Conservation (phyloP, 352 stramenopile species). For the Pythium sukuiense region DNA sequence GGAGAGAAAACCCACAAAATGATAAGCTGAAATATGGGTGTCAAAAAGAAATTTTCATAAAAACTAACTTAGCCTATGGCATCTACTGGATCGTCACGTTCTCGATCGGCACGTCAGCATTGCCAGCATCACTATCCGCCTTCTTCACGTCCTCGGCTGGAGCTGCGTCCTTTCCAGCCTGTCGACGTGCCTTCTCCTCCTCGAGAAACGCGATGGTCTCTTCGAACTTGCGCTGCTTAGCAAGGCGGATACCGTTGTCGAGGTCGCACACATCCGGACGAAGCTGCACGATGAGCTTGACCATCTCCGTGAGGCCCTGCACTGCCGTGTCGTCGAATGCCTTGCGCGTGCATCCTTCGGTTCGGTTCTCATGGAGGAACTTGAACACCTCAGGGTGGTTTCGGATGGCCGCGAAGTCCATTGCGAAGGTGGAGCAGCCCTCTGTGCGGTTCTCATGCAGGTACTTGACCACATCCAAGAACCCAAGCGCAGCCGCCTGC, state of each 20-base stretch:
- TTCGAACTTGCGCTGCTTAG: constrained; percentile 40
- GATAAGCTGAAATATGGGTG: neutral
- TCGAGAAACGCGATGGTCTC: constrained; percentile 29
- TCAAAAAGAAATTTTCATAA: neutral
- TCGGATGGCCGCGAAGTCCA: constrained; percentile 52
- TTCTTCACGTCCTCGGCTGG: neutral
- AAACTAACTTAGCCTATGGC: neutral
- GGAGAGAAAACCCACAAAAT: neutral
- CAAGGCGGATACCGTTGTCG: constrained; percentile 43
- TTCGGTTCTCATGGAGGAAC: constrained; percentile 54
- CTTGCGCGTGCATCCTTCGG: constrained; percentile 48
- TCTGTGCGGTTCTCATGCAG: constrained; percentile 35
- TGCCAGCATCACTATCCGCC: neutral
- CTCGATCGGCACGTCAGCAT: neutral
- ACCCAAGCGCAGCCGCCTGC: constrained; percentile 30
- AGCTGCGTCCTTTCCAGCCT: neutral
- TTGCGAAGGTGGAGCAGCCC: constrained; percentile 51
- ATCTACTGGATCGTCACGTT: neutral
- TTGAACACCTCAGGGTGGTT: constrained; percentile 43
- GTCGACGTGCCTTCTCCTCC: constrained; percentile 15
- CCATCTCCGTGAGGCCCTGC: constrained; percentile 40
- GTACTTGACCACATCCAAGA: constrained; percentile 34
- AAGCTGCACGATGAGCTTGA: constrained; percentile 44
- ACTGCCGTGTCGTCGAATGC: constrained; percentile 51
- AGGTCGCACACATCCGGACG: constrained; percentile 35